Evolutionary conservation across 208 protist species (phyloP), one percentile per base, ranked within the genome.

Genomic region (Herpetomonas samuelpessoai): DNA sequence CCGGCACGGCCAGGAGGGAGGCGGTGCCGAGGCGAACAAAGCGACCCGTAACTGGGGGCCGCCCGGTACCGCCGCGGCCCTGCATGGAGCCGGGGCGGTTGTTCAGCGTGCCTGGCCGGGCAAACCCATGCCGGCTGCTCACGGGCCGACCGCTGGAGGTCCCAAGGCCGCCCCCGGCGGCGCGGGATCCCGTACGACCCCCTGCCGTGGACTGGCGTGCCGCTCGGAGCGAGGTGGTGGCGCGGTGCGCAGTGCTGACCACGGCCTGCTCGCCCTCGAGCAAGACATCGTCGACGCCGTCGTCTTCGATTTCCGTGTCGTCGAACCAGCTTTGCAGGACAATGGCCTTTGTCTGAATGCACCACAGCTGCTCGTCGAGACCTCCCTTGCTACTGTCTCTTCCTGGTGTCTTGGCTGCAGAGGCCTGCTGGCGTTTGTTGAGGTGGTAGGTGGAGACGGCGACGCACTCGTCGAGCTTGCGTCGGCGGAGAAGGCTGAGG

Each of bases 11-110:
- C 56, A 81, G 70, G 45, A 98, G 62, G 10, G 92, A 97, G 3
- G 97, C 97, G 0, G 97, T 98, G 50, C 93, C 96, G 47, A 98
- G 75, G 16, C 97, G 92, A 22, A 93, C 78, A 48, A 97, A 92
- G 41, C 97, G 83, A 7, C 93, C 90, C 7, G 91, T 92, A 22
- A 92, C 64, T 3, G 94, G 96, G 1, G 92, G 84, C 10, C 76
- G 78, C 4, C 82, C 66, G 26, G 83, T 74, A 3, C 86, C 80
- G 3, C 81, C 65, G 9, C 57, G 54, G 24, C 45, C 58, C 4
- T 61, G 67, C 26, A 74, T 24, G 7, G 79, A 67, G 19, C 79
- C 71, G 12, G 80, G 70, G 0, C 81, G 74, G 51, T 72, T 77
- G 24, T 65, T 62, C 44, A 78, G 69, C 16, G 83, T 92, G 41